Evolutionary conservation across 2,329 filamentous ascomycete genomes (phyloP).

Genomic region (Microdochium trichocladiopsis): DNA sequence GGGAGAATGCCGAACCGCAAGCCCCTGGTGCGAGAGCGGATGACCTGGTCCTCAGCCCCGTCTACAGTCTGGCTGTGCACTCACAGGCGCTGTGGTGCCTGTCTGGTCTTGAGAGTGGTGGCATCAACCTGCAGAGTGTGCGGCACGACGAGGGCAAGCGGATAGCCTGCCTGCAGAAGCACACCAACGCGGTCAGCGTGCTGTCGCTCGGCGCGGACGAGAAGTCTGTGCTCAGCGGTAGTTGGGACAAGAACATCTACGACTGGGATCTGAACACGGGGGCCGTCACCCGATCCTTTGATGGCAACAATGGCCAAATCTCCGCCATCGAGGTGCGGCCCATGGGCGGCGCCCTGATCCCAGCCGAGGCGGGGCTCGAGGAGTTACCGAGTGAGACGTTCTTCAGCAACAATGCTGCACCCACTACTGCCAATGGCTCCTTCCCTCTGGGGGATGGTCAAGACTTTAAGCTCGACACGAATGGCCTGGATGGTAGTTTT

Average conservation of each 20-base stretch:
- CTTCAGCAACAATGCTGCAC: slow-evolving; percentile 64
- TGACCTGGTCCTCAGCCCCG: slow-evolving; percentile 69
- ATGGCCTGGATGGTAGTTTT: slow-evolving; percentile 23
- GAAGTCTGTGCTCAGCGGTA: slow-evolving; percentile 79
- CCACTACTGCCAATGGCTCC: slow-evolving; percentile 21
- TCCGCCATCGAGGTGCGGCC: slow-evolving; percentile 83
- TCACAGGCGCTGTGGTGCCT: slow-evolving; percentile 87
- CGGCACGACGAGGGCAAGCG: slow-evolving; percentile 91
- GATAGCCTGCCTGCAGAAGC: slow-evolving; percentile 72
- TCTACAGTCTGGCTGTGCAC: slow-evolving; percentile 90
- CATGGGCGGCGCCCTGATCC: slow-evolving; percentile 66
- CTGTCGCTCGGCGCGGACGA: slow-evolving; percentile 79
- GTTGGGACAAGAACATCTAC: slow-evolving; percentile 91
- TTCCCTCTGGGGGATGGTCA: not conserved
- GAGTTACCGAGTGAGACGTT: slow-evolving; percentile 59
- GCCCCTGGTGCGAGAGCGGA: slow-evolving; percentile 34
- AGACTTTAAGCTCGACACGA: slow-evolving; percentile 2
- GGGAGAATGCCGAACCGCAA: slow-evolving; percentile 86
- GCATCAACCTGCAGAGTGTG: slow-evolving; percentile 88
- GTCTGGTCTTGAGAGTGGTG: slow-evolving; percentile 82
- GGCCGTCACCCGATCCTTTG: slow-evolving; percentile 66
- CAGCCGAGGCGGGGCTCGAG: slow-evolving; percentile 60
- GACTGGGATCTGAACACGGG: slow-evolving; percentile 96
- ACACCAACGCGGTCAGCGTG: slow-evolving; percentile 88
- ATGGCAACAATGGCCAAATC: slow-evolving; percentile 74